These are phyloP conservation scores for Clonostachys chloroleuca DNA, from an alignment of 2,329 filamentous ascomycete genomes.

Conservation along the genomic window DNA sequence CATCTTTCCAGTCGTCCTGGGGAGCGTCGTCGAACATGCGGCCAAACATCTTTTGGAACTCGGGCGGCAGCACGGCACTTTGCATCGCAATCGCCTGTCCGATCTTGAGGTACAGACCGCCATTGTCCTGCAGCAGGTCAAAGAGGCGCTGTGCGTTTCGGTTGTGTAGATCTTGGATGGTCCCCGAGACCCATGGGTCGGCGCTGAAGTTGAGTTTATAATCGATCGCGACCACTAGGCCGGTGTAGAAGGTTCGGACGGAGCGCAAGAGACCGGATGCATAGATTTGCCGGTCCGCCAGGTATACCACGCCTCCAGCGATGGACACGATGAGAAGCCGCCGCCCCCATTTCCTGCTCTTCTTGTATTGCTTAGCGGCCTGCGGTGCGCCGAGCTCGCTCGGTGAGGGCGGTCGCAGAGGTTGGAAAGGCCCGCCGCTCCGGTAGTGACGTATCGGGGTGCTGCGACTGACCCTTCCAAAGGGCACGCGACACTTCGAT, in stretches of 20 bases:
- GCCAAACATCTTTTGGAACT: conserved; percentile 94
- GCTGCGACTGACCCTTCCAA: background rate
- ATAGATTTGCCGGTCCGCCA: conserved; percentile 70
- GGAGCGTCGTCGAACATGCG: conserved; percentile 98
- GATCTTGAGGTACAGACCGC: conserved; percentile 94
- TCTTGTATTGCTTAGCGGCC: conserved; percentile 66
- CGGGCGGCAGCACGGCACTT: conserved; percentile 84
- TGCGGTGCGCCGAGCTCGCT: conserved; percentile 70
- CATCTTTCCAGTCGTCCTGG: conserved; percentile 82
- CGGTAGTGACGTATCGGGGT: too few relatives aligned
- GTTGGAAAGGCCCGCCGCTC: conserved; percentile 45
- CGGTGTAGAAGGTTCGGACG: conserved; percentile 74
- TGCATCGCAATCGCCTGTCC: conserved; percentile 99
- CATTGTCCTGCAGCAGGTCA: conserved; percentile 77
- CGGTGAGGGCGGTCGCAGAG: conserved; percentile 73
- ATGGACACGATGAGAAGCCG: conserved; percentile 61
- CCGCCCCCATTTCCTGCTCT: conserved; percentile 71
- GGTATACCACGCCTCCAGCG: conserved; percentile 58
- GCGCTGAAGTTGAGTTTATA: conserved; percentile 96
- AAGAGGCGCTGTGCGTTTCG: conserved; percentile 83
- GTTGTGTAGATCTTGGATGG: conserved; percentile 72
- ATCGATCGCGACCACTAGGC: conserved; percentile 78
- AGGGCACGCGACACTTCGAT: background rate
- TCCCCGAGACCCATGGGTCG: conserved; percentile 68
- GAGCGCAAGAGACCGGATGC: conserved; percentile 76